Evolutionary conservation across 179 eudicot species (phyloP), one percentile per base, ranked within the genome.

Genomic region (Silene vulgaris): DNA sequence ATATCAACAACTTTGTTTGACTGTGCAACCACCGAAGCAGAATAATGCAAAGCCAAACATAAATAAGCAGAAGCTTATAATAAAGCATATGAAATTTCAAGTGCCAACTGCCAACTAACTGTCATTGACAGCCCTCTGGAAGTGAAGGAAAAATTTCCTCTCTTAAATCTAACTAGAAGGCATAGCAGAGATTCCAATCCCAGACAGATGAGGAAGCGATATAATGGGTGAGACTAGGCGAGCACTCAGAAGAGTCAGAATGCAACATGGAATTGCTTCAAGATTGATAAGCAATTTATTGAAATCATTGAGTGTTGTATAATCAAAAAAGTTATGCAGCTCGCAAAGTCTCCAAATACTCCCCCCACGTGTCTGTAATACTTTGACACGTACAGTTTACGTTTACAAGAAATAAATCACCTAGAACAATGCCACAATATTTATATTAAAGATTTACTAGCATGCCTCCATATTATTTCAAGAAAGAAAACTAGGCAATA

Each of bases 401-500:
- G 72, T 20, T 43, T 69, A 40, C 57, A 69, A 19, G 72, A 69
- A 2, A 6, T 43, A 20, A 3, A 6, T 43, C 73, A 21, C 59
- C 14, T 67, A 19, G 17, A 23, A 23, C 26, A 23, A 23, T 23
- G 26, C 26, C 59, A 69, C 59, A 30, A 69, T 69, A 43, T 35
- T 69, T 5, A 37, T 16, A 6, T 35, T 17, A 3, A 54, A 54
- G 13, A 8, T 2, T 16, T 14, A 52, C 21, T 45, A 68, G 11
- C 62, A n/a, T 69, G 74, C 19, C 59, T 65, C 52, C 5, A 19
- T 26, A 17, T 28, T 68, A n/a, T 40, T 74, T 12, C 62, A 65
- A 30, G 30, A 73, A 32, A 40, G 67, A 19, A 62, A 48, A 59
- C 35, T 20, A 11, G 71, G 61, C 37, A 54, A 56, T 21, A 65